Evolutionary conservation across 1,284 basidiomycete species (phyloP), one percentile per base, ranked within the genome.

Genomic region (Apiotrichum mycotoxinovorans): DNA sequence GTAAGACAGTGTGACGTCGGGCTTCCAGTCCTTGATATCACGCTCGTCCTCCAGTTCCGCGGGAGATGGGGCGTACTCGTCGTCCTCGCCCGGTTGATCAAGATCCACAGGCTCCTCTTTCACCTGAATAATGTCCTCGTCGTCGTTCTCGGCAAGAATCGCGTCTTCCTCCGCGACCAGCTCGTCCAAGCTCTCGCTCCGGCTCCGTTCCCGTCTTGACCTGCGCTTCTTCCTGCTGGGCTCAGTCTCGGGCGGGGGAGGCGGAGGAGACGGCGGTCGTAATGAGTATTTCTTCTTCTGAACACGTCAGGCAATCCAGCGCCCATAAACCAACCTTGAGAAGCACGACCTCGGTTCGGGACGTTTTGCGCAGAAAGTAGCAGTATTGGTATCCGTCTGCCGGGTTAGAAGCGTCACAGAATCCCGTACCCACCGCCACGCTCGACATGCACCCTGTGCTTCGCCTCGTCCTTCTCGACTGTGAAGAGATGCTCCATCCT

Each of bases 1-100:
- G 55, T 72, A 76, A 2, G 67, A 44, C 0, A 76, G 62, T 20
- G 67, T 60, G 9, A 74, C 68, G 52, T 72, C 71, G 5, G 71
- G 74, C 54, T 76, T 76, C 67, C 67, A 73, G 61, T 76, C 72
- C 54, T 74, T 76, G 63, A 76, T 70, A 35, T 60, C 62, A 22
- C 52, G 56, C 58, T 73, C 71, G 33, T 64, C 60, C 11, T 60
- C 64, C 17, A 61, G 62, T 5, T 56, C 53, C 2, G 38, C 40
- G 1, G 37, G 40, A 2, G 20, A 25, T 9, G 44, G 43, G 2
- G 37, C 46, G 17, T 43, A 37, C 5, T 27, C 54, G 17, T 56
- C 54, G 4, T 22, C 14, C 18, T 33, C 27, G 46, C 40, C 30
- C 30, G 30, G 30, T 12, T 30, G 18, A 35, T 54, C 40, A 7